phyloP scores from a whole-genome alignment of 208 protist genomes.

The Trypanosoma cruzi region DNA sequence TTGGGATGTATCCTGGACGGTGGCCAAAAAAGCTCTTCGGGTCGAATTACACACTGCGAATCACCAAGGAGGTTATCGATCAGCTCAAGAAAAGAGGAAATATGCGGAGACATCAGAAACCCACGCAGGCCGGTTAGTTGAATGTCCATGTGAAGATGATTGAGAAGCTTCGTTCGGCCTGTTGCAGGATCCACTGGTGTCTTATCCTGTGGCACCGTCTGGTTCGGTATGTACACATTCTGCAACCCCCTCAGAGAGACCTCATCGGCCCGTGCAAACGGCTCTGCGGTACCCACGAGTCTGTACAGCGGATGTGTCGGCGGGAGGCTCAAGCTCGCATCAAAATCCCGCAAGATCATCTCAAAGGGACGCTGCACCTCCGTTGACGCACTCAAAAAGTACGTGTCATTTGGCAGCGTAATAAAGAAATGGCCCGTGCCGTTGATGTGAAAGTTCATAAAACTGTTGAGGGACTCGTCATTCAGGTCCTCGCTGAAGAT shows the following conservation, averaged over 20 bases:
- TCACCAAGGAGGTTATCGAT: conserved; percentile 79
- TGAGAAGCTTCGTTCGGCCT: conserved; percentile 54
- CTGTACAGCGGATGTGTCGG: conserved; percentile 62
- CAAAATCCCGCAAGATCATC: conserved; percentile 42
- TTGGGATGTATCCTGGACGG: conserved; percentile 77
- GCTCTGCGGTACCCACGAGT: conserved; percentile 39
- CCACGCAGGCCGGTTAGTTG: conserved; percentile 60
- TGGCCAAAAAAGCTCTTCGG: conserved; percentile 88
- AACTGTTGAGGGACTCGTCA: conserved; percentile 63
- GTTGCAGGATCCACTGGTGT: conserved; percentile 40
- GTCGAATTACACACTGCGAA: conserved; percentile 57
- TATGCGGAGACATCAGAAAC: conserved; percentile 64
- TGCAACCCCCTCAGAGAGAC: conserved; percentile 60
- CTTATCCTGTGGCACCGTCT: conserved; percentile 46
- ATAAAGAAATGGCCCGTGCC: conserved; percentile 52
- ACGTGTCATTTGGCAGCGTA: conserved; percentile 75
- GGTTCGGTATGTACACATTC: conserved; percentile 66
- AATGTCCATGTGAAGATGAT: conserved; percentile 73
- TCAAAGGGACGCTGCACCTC: conserved; percentile 77
- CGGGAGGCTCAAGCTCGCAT: conserved; percentile 62
- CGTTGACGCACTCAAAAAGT: conserved; percentile 78
- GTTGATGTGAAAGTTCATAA: conserved; percentile 58
- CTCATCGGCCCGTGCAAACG: conserved; percentile 47
- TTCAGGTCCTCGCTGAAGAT: conserved; percentile 81
- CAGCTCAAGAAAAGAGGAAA: conserved; percentile 57